Evolutionary conservation across 495 filamentous ascomycete genomes (phyloP).

Genomic region (Daldinia caldariorum): DNA sequence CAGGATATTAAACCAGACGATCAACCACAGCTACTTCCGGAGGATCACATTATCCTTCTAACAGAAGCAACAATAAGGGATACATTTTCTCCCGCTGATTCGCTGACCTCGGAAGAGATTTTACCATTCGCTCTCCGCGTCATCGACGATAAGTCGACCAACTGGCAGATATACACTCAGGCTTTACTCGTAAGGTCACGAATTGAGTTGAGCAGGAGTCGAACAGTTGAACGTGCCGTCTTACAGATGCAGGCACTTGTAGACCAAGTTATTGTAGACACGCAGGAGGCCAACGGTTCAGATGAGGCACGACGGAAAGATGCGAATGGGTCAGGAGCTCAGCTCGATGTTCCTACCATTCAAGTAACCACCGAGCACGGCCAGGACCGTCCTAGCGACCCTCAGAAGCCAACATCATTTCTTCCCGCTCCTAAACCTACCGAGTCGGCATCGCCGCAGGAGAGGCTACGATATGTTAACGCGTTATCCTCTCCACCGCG

Average conservation of each 20-base stretch:
- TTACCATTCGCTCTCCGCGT: slow-evolving; percentile 90
- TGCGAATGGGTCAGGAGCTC: slow-evolving; percentile 13
- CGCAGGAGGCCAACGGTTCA: slow-evolving; percentile 58
- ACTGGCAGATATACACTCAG: slow-evolving; percentile 98
- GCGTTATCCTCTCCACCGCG: slow-evolving; percentile 82
- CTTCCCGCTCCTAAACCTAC: slow-evolving; percentile 77
- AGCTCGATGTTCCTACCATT: slow-evolving; percentile 51
- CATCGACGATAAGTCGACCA: slow-evolving; percentile 85
- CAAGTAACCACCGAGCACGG: slow-evolving; percentile 48
- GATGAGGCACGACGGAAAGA: slow-evolving; percentile 10
- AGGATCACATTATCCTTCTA: slow-evolving; percentile 86
- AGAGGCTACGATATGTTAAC: slow-evolving; percentile 84
- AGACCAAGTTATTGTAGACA: slow-evolving; percentile 94
- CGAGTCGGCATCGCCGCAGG: slow-evolving; percentile 78
- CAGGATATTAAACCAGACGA: slow-evolving; percentile 73
- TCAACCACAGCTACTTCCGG: slow-evolving; percentile 82
- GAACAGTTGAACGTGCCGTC: slow-evolving; percentile 88
- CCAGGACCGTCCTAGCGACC: slow-evolving; percentile 9
- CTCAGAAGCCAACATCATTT: slow-evolving; percentile 72
- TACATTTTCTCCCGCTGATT: slow-evolving; percentile 79
- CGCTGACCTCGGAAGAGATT: slow-evolving; percentile 90
- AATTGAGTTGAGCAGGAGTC: slow-evolving; percentile 83
- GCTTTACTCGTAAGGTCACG: slow-evolving; percentile 86
- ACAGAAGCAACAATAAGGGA: slow-evolving; percentile 90
- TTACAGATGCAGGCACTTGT: slow-evolving; percentile 96